Evolutionary conservation across 257 asterid species (phyloP).

Genomic region (Primulina huaijiensis): DNA sequence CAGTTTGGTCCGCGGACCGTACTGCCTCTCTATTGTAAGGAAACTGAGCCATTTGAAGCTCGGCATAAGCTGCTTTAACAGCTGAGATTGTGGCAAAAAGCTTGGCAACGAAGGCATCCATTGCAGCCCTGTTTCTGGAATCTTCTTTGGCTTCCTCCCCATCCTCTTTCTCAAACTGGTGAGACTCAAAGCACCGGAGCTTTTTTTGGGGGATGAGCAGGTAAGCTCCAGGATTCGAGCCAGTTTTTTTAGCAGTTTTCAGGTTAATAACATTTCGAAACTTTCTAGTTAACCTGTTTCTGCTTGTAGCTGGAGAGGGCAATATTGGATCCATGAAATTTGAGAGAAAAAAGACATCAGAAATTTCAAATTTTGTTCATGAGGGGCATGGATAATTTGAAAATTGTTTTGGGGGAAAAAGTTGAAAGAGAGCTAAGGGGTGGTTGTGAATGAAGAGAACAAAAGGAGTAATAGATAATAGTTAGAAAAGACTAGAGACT

Average conservation of each 20-base stretch:
- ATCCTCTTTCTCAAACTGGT: conserved; percentile 53
- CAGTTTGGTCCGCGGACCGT: conserved; percentile 77
- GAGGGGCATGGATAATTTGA: conserved; percentile 17
- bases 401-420: conserved; percentile 3
- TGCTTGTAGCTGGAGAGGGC: conserved; percentile 42
- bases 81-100: conserved; percentile 86
- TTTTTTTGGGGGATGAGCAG: conserved; percentile 75
- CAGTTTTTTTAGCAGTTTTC: conserved; percentile 37
- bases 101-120: conserved; percentile 88
- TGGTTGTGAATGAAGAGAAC: conserved; percentile 22
- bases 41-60: conserved; percentile 92
- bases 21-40: conserved; percentile 76
- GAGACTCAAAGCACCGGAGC: conserved; percentile 78
- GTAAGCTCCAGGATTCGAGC: conserved; percentile 61
- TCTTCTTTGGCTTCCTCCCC: conserved; percentile 55
- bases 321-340: conserved; percentile 58
- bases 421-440: conserved; percentile 7
- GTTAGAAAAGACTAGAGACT: conserved; percentile 20
- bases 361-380: conserved; percentile 3
- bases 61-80: conserved; percentile 89
- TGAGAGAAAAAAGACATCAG: not conserved
- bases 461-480: conserved; percentile 4
- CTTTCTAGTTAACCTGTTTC: conserved; percentile 54
- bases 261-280: conserved; percentile 53
- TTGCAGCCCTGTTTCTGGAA: conserved; percentile 52